Base-by-base conservation (phyloP, 2,329 filamentous ascomycete genomes). In the Septoria petroselini region DNA sequence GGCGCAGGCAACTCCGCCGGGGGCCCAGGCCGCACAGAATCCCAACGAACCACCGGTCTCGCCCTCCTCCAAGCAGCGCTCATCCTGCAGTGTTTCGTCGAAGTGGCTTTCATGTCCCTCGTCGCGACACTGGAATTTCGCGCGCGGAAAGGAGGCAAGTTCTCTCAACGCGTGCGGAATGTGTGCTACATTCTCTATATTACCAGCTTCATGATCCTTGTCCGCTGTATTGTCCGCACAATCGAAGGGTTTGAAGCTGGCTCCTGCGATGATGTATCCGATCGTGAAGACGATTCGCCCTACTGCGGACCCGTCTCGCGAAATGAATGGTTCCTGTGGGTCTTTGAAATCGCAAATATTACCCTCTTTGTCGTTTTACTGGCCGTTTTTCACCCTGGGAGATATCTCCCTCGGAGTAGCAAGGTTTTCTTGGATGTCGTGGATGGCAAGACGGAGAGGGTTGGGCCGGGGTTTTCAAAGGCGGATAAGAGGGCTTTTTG, bases 291-390 rank as follows among this genome's bases (percentile, higher is more conserved):
- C 18, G n/a, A n/a, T n/a, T n/a, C n/a, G n/a, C 43, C 38, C 14
- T 67, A 70, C 62, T 61, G 68, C 50, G 65, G 66, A 41, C 55
- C 61, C 58, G 54, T 69, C 49, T 62, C 71, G 44, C 68, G 68
- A 34, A 70, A 76, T 41, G 77, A 81, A 48, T 71, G 71, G 59
- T 77, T 74, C 55, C 76, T 80, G 53, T 81, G 75, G 72, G 65
- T 79, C 25, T 78, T 81, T 50, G 78, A 81, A 56, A 71, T 70
- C 3, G 61, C 67, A 2, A 71, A 78, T 43, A 79, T 81, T 72
- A 73, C 76, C 14, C 53, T 71, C 41, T 79, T 78, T 53, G 76
- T 73, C 9, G 68, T 70, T 3, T 55, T 80, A 43, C 65, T 79
- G n/a, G 78, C 78, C 52, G 48, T 76, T 15, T 77, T 71, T 39